These are phyloP conservation scores for Colletotrichum sp. DNA, from an alignment of 2,329 filamentous ascomycete species.

Conservation along the genomic window DNA sequence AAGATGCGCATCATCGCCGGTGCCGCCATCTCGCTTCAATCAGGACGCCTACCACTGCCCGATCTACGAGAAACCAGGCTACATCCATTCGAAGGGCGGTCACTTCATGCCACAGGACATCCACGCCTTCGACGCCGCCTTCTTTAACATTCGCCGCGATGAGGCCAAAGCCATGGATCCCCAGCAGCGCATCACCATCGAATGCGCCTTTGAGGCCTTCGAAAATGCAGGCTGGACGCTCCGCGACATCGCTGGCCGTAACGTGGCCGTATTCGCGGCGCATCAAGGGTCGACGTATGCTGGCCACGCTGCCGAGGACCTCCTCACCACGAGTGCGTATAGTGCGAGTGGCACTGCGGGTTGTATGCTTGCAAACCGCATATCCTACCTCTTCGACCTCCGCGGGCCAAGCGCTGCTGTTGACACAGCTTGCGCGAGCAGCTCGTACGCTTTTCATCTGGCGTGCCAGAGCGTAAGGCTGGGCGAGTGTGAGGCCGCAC, in stretches of 20 bases:
- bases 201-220: slow-evolving; percentile 37
- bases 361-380: slow-evolving; percentile 32
- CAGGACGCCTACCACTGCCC: slow-evolving; percentile 23
- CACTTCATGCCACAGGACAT: slow-evolving; percentile 31
- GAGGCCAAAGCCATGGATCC: slow-evolving; percentile 38
- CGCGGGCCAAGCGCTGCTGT: slow-evolving; percentile 31
- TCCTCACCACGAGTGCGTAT: slow-evolving; percentile 17
- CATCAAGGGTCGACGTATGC: slow-evolving; percentile 32
- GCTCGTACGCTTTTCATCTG: slow-evolving; percentile 32
- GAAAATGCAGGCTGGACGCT: slow-evolving; percentile 34
- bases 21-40: slow-evolving; percentile 24
- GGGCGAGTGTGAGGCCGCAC: slow-evolving; percentile 29
- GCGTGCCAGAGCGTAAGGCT: slow-evolving; percentile 31
- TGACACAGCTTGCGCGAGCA: slow-evolving; percentile 39
- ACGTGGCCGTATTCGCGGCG: slow-evolving; percentile 35
- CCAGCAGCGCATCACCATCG: slow-evolving; percentile 37
- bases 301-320: slow-evolving; percentile 22
- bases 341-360: slow-evolving; percentile 24
- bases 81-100: slow-evolving; percentile 24
- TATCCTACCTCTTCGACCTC: slow-evolving; percentile 31
- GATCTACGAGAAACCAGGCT: slow-evolving; percentile 17
- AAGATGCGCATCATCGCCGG: slow-evolving; percentile 17
- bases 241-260: slow-evolving; percentile 27
- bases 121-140: slow-evolving; percentile 27
- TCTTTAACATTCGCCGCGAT: slow-evolving; percentile 26